These are phyloP conservation scores for Asterella californica DNA, from an alignment of 225 moss, liverwort and hornwort species.

Conservation along the genomic window DNA sequence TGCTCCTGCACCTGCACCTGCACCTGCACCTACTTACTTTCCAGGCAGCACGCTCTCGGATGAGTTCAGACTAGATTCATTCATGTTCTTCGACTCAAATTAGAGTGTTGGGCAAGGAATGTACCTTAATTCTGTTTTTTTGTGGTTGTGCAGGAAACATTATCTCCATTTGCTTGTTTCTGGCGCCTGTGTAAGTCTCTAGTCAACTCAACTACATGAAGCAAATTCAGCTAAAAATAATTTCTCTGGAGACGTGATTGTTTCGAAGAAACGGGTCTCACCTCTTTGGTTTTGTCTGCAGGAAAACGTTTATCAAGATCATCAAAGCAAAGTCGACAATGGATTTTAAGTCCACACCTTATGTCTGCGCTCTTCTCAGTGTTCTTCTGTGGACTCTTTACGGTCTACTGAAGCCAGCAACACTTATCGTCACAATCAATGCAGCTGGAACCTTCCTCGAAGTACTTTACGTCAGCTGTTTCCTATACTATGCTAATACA, in stretches of 20 bases:
- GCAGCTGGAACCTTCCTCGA: slow-evolving; percentile 19
- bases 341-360: slow-evolving; percentile 24
- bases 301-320: slow-evolving; percentile 24
- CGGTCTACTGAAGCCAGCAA: slow-evolving; percentile 25
- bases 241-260: not conserved
- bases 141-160: slow-evolving; percentile 13
- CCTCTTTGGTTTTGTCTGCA: not conserved
- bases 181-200: slow-evolving; percentile 18
- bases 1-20: too few species aligned
- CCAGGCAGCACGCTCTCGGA: not conserved
- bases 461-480: slow-evolving; percentile 13
- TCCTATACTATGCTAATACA: slow-evolving; percentile 15
- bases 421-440: slow-evolving; percentile 25
- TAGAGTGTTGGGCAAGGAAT: not conserved
- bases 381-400: slow-evolving; percentile 29
- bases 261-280: not conserved
- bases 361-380: slow-evolving; percentile 23
- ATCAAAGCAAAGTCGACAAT: slow-evolving; percentile 28
- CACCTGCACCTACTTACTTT: not conserved
- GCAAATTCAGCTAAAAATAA: too few species aligned
- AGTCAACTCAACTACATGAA: not conserved
- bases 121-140: not conserved
- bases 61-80: not conserved
- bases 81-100: not conserved
- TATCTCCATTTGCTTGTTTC: slow-evolving; percentile 13